These are phyloP conservation scores for Penicillium verrucosum DNA, from an alignment of 2,329 filamentous ascomycete species.

Conservation along the genomic window DNA sequence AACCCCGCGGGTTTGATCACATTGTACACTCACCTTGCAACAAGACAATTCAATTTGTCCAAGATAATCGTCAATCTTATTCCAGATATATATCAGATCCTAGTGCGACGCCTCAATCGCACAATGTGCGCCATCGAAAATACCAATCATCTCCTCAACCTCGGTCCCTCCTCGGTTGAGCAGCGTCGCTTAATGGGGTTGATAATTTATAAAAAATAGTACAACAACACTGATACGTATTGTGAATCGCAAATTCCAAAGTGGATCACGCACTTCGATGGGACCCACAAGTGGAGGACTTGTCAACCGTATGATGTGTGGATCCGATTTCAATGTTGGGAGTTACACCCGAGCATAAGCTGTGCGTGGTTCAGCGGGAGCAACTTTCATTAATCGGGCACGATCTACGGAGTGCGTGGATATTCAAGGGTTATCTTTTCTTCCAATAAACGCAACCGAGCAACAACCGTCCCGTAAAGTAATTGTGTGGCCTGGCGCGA, in stretches of 20 bases:
- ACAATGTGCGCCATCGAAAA: background rate
- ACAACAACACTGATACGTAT: background rate
- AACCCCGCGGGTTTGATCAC: background rate
- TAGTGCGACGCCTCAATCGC: background rate
- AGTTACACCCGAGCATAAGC: background rate
- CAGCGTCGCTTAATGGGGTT: background rate
- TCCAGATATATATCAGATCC: background rate
- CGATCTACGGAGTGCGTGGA: no score
- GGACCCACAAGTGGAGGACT: background rate
- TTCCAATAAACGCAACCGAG: background rate
- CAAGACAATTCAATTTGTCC: background rate
- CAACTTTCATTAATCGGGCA: background rate
- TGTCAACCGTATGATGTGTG: background rate
- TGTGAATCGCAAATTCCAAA: background rate
- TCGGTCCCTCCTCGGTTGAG: background rate
- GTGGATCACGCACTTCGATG: background rate
- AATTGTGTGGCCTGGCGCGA: background rate
- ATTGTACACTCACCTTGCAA: background rate
- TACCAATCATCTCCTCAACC: background rate
- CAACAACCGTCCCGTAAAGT: background rate
- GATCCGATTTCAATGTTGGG: background rate
- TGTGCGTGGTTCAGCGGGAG: background rate
- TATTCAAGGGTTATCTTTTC: background rate
- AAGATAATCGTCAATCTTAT: background rate
- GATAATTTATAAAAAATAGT: background rate